phyloP scores from a whole-genome alignment of 1,284 basidiomycete species.

The Fomitopsis betulina region DNA sequence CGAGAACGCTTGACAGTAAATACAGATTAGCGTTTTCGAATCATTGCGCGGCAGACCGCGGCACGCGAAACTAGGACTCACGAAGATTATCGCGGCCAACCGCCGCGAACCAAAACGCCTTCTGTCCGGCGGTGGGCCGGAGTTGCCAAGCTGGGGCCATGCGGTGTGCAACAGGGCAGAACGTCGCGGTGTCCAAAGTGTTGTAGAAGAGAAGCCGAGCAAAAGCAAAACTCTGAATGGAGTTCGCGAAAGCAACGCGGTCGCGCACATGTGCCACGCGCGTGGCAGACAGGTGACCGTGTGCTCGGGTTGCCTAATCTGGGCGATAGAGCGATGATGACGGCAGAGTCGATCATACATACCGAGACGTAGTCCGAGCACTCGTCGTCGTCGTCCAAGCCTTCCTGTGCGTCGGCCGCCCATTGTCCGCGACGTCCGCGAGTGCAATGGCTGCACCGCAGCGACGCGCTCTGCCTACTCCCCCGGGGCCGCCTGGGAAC shows the following conservation, averaged over 20 bases:
- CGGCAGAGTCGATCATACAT: neutral
- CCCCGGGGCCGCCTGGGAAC: slow-evolving; percentile 27
- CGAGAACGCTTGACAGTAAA: neutral
- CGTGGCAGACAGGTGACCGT: no score
- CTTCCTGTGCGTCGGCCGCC: neutral
- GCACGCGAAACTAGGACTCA: neutral
- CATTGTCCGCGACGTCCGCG: neutral
- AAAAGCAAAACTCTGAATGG: neutral
- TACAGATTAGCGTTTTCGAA: slow-evolving; percentile 1
- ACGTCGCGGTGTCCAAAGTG: neutral
- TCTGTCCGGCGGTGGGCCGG: neutral
- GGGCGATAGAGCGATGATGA: slow-evolving; percentile 2
- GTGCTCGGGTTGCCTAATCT: neutral
- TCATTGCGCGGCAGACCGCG: neutral
- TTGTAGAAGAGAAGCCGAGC: neutral
- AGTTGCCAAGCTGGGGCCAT: neutral
- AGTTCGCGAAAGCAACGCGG: neutral
- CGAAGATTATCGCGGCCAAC: neutral
- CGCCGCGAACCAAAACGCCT: neutral
- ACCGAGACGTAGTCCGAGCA: neutral
- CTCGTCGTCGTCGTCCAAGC: neutral
- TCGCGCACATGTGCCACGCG: no score
- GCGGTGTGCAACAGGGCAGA: neutral
- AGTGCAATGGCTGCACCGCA: slow-evolving; percentile 5
- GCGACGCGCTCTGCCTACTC: slow-evolving; percentile 34